These are phyloP conservation scores for Auricularia cornea DNA, from an alignment of 768 basidiomycete species.

Conservation along the genomic window DNA sequence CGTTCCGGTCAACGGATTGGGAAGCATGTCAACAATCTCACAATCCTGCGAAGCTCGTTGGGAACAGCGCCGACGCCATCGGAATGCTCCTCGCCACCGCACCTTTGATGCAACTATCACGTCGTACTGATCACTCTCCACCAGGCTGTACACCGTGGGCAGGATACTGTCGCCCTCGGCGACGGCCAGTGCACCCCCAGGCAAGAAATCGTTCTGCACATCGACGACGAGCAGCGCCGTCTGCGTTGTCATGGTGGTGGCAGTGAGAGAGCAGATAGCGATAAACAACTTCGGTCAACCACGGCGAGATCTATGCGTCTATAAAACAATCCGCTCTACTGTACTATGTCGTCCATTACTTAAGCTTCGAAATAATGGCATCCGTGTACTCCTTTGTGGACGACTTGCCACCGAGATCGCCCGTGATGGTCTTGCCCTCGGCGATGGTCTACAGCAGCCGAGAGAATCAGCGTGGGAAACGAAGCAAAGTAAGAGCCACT, in stretches of 20 bases:
- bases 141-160: conserved; percentile 45
- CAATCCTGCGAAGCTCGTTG: conserved; percentile 22
- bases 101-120: conserved; percentile 33
- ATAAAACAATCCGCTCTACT: not conserved
- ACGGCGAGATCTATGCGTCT: not conserved
- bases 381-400: conserved; percentile 83
- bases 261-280: conserved; percentile 22
- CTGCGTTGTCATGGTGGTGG: conserved; percentile 30
- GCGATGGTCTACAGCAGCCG: conserved; percentile 70
- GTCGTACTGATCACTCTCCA: conserved; percentile 30
- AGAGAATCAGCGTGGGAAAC: not conserved
- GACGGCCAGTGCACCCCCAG: conserved; percentile 62
- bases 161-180: conserved; percentile 51
- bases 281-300: conserved; percentile 2
- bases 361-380: conserved; percentile 73
- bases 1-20: not conserved
- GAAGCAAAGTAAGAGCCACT: conserved; percentile 23
- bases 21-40: conserved; percentile 5
- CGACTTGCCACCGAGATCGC: conserved; percentile 91
- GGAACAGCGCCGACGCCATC: not conserved
- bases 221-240: conserved; percentile 65
- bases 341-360: not conserved
- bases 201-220: conserved; percentile 79
- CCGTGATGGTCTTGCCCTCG: conserved; percentile 90
- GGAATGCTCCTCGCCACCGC: conserved; percentile 8